Conservation (phyloP, 257 asterid species). For the Coffea canephora region DNA sequence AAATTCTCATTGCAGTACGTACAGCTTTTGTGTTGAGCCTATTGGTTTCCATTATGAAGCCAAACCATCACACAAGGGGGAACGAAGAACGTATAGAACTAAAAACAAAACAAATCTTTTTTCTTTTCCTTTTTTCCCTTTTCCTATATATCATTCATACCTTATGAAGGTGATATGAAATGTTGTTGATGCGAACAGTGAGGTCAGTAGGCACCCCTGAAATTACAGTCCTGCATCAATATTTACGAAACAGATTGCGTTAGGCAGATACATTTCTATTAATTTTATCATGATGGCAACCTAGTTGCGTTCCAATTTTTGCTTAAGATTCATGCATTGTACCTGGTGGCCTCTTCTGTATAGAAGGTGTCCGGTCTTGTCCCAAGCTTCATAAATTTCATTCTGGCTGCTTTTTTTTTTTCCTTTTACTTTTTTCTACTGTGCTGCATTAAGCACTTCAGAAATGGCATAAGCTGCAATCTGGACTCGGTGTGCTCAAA, state of each 20-base stretch:
- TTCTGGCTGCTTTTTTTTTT: slow-evolving; percentile 19
- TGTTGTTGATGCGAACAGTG: slow-evolving; percentile 25
- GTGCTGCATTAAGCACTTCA: slow-evolving; percentile 3
- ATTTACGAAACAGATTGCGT: not conserved
- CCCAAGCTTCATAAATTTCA: slow-evolving; percentile 90
- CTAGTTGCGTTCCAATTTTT: not conserved
- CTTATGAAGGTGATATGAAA: slow-evolving; percentile 35
- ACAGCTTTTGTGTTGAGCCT: not conserved
- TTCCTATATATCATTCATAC: slow-evolving; percentile 10
- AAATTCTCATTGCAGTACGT: not conserved
- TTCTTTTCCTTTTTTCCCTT: not conserved
- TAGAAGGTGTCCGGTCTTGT: slow-evolving; percentile 72
- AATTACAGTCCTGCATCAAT: slow-evolving; percentile 25
- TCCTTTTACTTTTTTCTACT: not conserved
- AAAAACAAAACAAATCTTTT: too few species aligned
- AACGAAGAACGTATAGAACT: not conserved
- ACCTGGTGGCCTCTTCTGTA: slow-evolving; percentile 76
- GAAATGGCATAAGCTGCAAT: not conserved
- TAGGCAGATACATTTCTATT: not conserved
- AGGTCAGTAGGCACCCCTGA: slow-evolving; percentile 34
- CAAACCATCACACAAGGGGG: not conserved
- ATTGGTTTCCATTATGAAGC: not conserved
- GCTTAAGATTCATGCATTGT: not conserved
- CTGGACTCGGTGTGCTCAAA: not conserved
- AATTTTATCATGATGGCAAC: too few species aligned